Evolutionary conservation across 805 yeast species (phyloP).

Genomic region (Suhomyces tanzawaensis): DNA sequence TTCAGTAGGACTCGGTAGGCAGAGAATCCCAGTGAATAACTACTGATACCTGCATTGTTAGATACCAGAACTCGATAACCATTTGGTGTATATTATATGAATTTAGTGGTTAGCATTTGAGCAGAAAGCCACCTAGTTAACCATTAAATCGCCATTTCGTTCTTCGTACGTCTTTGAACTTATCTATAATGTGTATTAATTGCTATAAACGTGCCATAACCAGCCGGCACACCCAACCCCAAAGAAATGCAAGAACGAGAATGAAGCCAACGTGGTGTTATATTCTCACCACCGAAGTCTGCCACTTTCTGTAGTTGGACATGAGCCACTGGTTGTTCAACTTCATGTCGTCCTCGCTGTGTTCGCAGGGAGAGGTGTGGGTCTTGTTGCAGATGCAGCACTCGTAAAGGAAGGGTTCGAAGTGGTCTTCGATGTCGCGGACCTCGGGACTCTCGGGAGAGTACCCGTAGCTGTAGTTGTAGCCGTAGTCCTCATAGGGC

Average conservation of each 20-base stretch:
- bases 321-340: constrained; percentile 12
- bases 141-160: no score
- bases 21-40: no score
- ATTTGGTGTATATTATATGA: no score
- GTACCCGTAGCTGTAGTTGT: constrained; percentile 4
- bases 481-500: constrained; percentile 10
- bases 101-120: no score
- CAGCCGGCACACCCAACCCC: constrained; percentile 4
- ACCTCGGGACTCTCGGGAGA: constrained; percentile 1
- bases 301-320: constrained; percentile 18
- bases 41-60: no score
- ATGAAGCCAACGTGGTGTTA: constrained; percentile 1
- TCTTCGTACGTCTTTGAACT: no score
- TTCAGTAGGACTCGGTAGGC: no score
- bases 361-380: constrained; percentile 11
- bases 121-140: no score
- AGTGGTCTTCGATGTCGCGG: constrained; percentile 1
- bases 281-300: constrained; percentile 6
- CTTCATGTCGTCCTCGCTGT: constrained; percentile 10
- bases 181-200: background rate
- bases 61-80: no score
- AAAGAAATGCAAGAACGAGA: constrained; percentile 1
- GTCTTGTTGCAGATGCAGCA: constrained; percentile 15
- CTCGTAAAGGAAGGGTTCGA: constrained; percentile 12
- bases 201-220: constrained; percentile 1